phyloP scores from a whole-genome alignment of 2,329 filamentous ascomycete species.

The Talaromyces amestolkiae region DNA sequence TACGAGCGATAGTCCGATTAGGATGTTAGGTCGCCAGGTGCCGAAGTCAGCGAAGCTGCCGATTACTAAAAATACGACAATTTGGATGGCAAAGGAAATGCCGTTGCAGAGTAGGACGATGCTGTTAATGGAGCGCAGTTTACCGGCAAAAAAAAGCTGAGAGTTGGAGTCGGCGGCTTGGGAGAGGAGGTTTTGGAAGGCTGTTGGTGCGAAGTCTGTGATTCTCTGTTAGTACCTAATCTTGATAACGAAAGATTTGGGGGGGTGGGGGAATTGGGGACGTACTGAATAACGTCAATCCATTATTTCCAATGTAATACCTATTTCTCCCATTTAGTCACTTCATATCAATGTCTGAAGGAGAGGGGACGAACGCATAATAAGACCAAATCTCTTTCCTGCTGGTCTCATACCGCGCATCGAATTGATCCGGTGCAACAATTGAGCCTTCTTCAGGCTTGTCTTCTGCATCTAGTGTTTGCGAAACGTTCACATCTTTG shows the following conservation, averaged over 20 bases:
- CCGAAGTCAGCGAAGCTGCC: constrained; percentile 62
- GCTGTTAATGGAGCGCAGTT: constrained; percentile 59
- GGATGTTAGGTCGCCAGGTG: constrained; percentile 60
- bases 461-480: background rate
- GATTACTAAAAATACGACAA: constrained; percentile 50
- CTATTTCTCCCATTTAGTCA: constrained; percentile 24
- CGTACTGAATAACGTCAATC: constrained; percentile 57
- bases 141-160: constrained; percentile 56
- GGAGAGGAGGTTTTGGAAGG: constrained; percentile 63
- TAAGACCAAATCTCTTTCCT: constrained; percentile 58
- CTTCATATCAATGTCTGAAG: background rate
- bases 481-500: background rate
- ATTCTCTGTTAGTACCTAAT: too few species aligned
- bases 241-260: too few species aligned
- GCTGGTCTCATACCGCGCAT: constrained; percentile 52
- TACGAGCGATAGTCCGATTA: constrained; percentile 60
- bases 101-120: constrained; percentile 66
- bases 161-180: constrained; percentile 58
- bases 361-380: constrained; percentile 42
- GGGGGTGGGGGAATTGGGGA: background rate
- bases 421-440: constrained; percentile 55
- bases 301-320: constrained; percentile 68
- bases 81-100: constrained; percentile 66
- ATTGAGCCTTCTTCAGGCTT: constrained; percentile 35
- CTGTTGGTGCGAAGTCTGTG: constrained; percentile 59